Percentiles rank a stretch among this genome's conserved stretches.
phyloP scores from a whole-genome alignment of 768 basidiomycete species.

The Pleurotus salmoneostramineus region DNA sequence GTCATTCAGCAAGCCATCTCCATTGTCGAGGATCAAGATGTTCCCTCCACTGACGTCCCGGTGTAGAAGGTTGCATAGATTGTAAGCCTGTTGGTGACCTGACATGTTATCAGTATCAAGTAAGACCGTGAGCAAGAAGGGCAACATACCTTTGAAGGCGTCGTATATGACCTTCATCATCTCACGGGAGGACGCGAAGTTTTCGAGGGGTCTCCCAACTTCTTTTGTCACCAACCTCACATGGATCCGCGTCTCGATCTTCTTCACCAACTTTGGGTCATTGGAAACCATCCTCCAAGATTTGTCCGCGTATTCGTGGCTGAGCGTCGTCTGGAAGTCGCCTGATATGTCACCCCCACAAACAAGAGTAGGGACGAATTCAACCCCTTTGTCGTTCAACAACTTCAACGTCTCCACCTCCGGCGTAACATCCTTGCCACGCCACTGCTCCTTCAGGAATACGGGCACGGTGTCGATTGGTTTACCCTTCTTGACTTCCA shows the following conservation, averaged over 20 bases:
- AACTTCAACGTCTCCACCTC: not conserved
- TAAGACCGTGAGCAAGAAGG: not conserved
- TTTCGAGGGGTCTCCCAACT: not conserved
- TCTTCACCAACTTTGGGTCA: not conserved
- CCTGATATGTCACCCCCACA: too few species aligned
- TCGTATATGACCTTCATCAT: not conserved
- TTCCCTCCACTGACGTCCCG: conserved; percentile 10
- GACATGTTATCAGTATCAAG: not conserved
- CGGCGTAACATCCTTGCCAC: not conserved
- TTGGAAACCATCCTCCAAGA: not conserved
- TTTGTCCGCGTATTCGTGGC: conserved; percentile 8
- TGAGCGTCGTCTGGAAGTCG: conserved; percentile 8
- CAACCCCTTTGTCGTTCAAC: not conserved
- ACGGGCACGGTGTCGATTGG: not conserved
- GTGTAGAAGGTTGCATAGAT: conserved; percentile 5
- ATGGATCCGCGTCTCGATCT: not conserved
- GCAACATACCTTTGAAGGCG: conserved; percentile 6
- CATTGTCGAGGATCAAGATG: conserved; percentile 2
- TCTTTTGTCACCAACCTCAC: not conserved
- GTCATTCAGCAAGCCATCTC: conserved; percentile 6
- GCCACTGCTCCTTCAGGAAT: conserved; percentile 8
- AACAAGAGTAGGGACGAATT: not conserved
- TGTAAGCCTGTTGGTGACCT: conserved; percentile 8
- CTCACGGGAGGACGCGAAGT: not conserved
- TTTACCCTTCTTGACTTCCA: too few species aligned